These are phyloP conservation scores for Boletus tylopilopsis DNA, from an alignment of 768 basidiomycete genomes.

Conservation along the genomic window DNA sequence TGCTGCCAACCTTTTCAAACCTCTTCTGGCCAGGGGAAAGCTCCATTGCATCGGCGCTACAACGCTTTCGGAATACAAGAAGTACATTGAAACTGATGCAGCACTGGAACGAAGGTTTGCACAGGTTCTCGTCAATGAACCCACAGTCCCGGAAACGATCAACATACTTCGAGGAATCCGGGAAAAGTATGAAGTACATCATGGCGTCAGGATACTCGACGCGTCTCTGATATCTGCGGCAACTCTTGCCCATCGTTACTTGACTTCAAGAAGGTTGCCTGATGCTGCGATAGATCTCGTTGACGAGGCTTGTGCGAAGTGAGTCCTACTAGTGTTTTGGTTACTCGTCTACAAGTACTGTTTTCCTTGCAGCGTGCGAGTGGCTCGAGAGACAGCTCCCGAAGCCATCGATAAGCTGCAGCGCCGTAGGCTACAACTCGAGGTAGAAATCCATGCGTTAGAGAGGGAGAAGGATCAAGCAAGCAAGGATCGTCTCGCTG, in stretches of 20 bases:
- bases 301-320: constrained; percentile 90
- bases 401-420: constrained; percentile 92
- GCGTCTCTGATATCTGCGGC: constrained; percentile 87
- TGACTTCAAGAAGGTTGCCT: constrained; percentile 76
- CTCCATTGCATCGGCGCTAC: constrained; percentile 82
- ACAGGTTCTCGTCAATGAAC: constrained; percentile 91
- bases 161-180: constrained; percentile 91
- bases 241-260: constrained; percentile 87
- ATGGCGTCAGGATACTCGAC: constrained; percentile 87
- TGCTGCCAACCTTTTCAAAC: constrained; percentile 89
- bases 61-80: constrained; percentile 86
- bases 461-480: constrained; percentile 89
- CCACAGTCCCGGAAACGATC: constrained; percentile 84
- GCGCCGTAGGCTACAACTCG: constrained; percentile 82
- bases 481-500: constrained; percentile 75
- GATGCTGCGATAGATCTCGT: constrained; percentile 90
- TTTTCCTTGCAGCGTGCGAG: constrained; percentile 59
- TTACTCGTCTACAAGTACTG: neutral
- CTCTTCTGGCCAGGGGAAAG: constrained; percentile 84
- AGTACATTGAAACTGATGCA: constrained; percentile 91
- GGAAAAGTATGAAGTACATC: constrained; percentile 91
- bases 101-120: constrained; percentile 91
- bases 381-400: constrained; percentile 91
- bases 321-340: constrained; percentile 19
- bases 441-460: constrained; percentile 92